phyloP scores from a whole-genome alignment of 139 green algal genomes.

The Tetraselmis chui region DNA sequence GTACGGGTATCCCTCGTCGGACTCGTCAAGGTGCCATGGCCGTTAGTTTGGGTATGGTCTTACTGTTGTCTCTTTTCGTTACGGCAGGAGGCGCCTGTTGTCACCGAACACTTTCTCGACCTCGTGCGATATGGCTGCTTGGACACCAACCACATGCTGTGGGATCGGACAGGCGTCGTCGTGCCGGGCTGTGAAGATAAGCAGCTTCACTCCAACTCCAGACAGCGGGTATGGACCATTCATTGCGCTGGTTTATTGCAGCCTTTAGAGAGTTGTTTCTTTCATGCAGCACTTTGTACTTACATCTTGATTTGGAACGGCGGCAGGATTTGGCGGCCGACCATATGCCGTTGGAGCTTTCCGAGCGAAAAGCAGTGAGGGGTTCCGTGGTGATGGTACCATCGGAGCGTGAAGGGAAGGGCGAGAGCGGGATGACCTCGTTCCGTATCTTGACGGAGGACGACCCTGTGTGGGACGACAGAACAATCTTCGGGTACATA shows the following conservation, averaged over 20 bases:
- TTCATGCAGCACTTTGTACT: too few species aligned
- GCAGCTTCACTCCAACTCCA: background rate
- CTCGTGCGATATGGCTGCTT: background rate
- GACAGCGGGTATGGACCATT: background rate
- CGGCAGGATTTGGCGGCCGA: background rate
- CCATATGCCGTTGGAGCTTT: background rate
- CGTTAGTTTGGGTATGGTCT: background rate
- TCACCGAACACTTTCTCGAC: background rate
- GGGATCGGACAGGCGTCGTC: background rate
- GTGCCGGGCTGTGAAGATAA: background rate
- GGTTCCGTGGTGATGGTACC: background rate
- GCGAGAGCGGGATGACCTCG: background rate
- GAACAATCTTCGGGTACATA: background rate
- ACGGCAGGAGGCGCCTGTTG: background rate
- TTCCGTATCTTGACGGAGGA: background rate
- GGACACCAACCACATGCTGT: background rate
- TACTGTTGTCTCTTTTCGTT: background rate
- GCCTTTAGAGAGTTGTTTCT: too few species aligned
- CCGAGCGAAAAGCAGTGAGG: background rate
- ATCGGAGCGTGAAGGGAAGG: background rate
- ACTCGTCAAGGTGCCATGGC: too few species aligned
- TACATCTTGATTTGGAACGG: too few species aligned
- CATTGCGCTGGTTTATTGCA: too few species aligned
- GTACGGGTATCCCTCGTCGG: background rate
- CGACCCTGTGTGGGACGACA: background rate